phyloP scores from a whole-genome alignment of 225 moss, liverwort and hornwort species.

The Rhytidiadelphus loreus region DNA sequence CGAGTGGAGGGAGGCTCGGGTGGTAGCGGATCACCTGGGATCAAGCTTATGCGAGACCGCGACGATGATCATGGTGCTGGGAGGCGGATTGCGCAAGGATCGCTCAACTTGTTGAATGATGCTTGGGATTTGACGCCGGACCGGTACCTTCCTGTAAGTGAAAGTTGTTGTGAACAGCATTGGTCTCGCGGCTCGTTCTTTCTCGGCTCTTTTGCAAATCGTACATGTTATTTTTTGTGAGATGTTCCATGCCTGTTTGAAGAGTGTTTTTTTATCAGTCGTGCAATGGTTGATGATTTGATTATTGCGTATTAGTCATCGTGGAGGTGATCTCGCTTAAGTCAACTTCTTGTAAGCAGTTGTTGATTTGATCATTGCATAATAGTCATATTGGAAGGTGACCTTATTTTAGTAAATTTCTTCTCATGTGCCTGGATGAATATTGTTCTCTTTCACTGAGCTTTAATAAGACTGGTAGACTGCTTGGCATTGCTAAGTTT shows the following conservation, averaged over 20 bases:
- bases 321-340: neutral
- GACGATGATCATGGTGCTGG: slow-evolving; percentile 66
- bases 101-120: slow-evolving; percentile 71
- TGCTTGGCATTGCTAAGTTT: neutral
- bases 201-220: neutral
- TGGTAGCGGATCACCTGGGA: slow-evolving; percentile 26
- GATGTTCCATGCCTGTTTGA: neutral
- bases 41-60: slow-evolving; percentile 90
- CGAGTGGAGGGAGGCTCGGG: slow-evolving; percentile 38
- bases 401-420: neutral
- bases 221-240: neutral
- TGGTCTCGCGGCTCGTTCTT: neutral
- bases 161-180: neutral
- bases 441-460: neutral
- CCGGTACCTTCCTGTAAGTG: slow-evolving; percentile 64
- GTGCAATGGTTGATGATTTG: neutral
- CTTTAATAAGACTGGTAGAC: neutral
- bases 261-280: neutral
- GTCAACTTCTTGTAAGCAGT: neutral
- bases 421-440: neutral
- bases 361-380: neutral
- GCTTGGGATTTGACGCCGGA: slow-evolving; percentile 80
- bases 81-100: slow-evolving; percentile 63
- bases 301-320: neutral
- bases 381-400: neutral